These are phyloP conservation scores for Debaryomyces castellii DNA, from an alignment of 805 yeast genomes.

Conservation along the genomic window DNA sequence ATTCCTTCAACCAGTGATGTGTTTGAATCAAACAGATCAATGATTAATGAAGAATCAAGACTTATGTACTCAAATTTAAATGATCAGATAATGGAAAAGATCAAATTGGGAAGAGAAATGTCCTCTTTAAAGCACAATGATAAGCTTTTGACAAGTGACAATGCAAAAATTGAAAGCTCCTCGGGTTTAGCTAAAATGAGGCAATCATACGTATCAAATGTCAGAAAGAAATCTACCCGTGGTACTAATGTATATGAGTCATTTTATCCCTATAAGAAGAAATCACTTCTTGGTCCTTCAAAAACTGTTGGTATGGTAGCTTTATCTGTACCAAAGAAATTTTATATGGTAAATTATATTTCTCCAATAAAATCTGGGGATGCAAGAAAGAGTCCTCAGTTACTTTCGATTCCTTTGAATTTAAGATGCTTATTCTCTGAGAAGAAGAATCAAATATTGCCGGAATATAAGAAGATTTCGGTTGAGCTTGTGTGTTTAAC, in stretches of 20 bases:
- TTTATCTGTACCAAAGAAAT: constrained; percentile 29
- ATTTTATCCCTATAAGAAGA: constrained; percentile 28
- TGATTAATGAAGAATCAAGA: constrained; percentile 33
- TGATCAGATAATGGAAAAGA: constrained; percentile 25
- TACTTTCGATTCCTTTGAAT: constrained; percentile 29
- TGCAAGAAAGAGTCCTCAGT: constrained; percentile 10
- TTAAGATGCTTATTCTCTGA: constrained; percentile 24
- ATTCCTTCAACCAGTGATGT: constrained; percentile 21
- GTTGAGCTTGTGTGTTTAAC: constrained; percentile 33
- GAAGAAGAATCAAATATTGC: constrained; percentile 12
- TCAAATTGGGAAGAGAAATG: constrained; percentile 25
- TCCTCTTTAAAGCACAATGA: constrained; percentile 9
- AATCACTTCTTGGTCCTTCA: constrained; percentile 26
- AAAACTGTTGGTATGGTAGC: constrained; percentile 34
- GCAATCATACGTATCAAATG: constrained; percentile 23
- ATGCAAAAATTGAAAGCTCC: constrained; percentile 20
- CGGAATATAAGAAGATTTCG: constrained; percentile 25
- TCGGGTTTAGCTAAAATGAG: constrained; percentile 29
- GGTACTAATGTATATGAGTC: constrained; percentile 22
- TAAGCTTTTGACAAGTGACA: background rate
- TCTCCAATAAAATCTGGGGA: constrained; percentile 17
- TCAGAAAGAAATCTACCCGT: constrained; percentile 3
- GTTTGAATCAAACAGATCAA: constrained; percentile 26
- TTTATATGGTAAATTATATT: constrained; percentile 25
- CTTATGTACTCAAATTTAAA: constrained; percentile 30